Evolutionary conservation across 1,284 basidiomycete species (phyloP), one percentile per base, ranked within the genome.

Genomic region (Cutaneotrichosporon mucoides): DNA sequence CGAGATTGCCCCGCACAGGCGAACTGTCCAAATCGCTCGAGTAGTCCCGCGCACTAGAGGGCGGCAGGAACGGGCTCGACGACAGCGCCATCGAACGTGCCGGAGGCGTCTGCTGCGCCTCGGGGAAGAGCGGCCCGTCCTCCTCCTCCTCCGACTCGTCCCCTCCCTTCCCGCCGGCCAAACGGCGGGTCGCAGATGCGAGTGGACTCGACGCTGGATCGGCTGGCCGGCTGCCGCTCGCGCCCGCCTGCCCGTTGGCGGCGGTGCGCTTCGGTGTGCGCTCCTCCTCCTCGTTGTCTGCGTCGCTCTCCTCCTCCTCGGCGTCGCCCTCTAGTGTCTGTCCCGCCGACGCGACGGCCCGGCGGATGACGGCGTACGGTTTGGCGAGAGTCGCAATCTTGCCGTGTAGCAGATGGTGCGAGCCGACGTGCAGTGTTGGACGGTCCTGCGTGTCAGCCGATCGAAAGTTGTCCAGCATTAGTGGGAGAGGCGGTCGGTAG

Each of bases 341-440:
- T 0, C 37, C 24, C 12, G 55, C n/a, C 15, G 51, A 36, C 10
- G 55, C 60, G n/a, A 61, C 54, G 3, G 61, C 69, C 8, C 70
- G 61, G 4, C 75, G 69, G 37, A 79, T 77, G 8, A 92, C 83
- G 1, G 87, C 91, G 47, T 90, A 82, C 0, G 90, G 90, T 70
- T 89, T 91, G 0, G 86, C 76, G 9, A 96, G 81, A 45, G 80
- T 83, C 41, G 86, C 83, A 57, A 95, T 82, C 71, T 89, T 91
- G 50, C 92, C 92, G 72, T 96, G 92, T 1, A 96, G 84, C 13
- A 92, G 80, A 71, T 96, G 90, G 75, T 94, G 87, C 55, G 65
- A 63, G 6, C 92, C 92, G 58, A 96, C 88, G 62, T 84, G 79
- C 5, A 96, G 81, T 0, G 86, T 90, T 0, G 90, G 86, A 68